These are phyloP conservation scores for Ceratocystis alfenasii DNA, from an alignment of 2,329 filamentous ascomycete species.

Conservation along the genomic window DNA sequence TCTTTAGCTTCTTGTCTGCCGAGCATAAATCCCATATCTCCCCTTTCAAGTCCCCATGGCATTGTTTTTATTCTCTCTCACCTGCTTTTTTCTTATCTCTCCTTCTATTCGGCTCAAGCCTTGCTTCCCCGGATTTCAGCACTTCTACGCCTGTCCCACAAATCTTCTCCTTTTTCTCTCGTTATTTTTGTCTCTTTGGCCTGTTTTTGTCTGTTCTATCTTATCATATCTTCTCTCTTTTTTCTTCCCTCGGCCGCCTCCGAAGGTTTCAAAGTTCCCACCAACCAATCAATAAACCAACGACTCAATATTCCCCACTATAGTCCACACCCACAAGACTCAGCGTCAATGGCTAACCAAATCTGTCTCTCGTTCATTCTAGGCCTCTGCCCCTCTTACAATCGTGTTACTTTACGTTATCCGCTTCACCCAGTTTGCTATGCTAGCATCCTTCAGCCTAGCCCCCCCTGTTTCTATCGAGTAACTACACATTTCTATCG, in stretches of 20 bases:
- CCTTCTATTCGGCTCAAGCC: neutral
- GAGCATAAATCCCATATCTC: too few species aligned
- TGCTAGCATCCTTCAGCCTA: neutral
- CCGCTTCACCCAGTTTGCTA: too few species aligned
- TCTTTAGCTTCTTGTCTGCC: too few species aligned
- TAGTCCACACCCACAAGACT: neutral
- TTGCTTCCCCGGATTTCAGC: too few species aligned
- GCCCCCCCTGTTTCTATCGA: neutral
- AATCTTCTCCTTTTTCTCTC: neutral
- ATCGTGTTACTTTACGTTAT: too few species aligned
- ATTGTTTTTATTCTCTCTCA: neutral
- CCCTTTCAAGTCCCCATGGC: too few species aligned
- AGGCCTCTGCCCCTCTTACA: neutral
- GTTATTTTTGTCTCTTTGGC: neutral
- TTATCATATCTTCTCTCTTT: neutral
- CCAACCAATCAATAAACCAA: conserved; percentile 6
- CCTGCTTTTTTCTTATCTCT: neutral
- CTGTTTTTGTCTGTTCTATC: too few species aligned
- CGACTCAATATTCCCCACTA: neutral
- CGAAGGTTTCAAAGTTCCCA: neutral
- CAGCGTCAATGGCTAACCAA: neutral
- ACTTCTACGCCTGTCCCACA: neutral
- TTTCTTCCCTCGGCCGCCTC: conserved; percentile 15
- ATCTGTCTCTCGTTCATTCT: neutral
- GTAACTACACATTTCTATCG: conserved; percentile 15